Conservation (phyloP, 768 basidiomycete species). For the Xerocomus potaroensis region DNA sequence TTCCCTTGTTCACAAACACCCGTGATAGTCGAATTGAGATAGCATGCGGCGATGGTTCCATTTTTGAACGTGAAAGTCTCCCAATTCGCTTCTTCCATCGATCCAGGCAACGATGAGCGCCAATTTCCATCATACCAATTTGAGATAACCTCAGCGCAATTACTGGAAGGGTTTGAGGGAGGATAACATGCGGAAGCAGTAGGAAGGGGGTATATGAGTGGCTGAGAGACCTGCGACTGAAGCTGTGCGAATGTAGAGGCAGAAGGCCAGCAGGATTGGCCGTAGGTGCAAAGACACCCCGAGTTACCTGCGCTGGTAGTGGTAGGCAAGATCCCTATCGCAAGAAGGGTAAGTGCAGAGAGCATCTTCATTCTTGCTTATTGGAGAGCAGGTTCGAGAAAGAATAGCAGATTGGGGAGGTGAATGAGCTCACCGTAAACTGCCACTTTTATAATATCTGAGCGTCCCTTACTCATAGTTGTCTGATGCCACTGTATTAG, state of each 20-base stretch:
- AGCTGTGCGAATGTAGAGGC: slow-evolving; percentile 11
- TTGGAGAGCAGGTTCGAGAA: too few relatives aligned
- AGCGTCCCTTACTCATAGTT: too few relatives aligned
- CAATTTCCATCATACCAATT: slow-evolving; percentile 34
- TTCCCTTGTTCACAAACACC: slow-evolving; percentile 21
- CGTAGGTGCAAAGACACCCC: slow-evolving; percentile 16
- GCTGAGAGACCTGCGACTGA: slow-evolving; percentile 15
- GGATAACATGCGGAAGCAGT: slow-evolving; percentile 20
- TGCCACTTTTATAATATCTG: too few relatives aligned
- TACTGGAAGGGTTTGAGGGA: slow-evolving; percentile 27
- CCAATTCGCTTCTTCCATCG: slow-evolving; percentile 34
- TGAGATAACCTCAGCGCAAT: slow-evolving; percentile 32
- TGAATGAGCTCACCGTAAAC: too few relatives aligned
- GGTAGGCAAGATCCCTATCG: background rate
- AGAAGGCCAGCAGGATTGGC: slow-evolving; percentile 19
- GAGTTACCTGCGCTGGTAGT: background rate
- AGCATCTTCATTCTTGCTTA: too few relatives aligned
- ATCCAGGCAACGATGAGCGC: slow-evolving; percentile 39
- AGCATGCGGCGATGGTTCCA: slow-evolving; percentile 38
- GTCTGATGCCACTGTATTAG: too few relatives aligned
- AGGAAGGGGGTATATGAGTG: slow-evolving; percentile 13
- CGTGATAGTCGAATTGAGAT: slow-evolving; percentile 30
- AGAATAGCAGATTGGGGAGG: too few relatives aligned
- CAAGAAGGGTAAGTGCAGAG: background rate
- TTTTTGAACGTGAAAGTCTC: slow-evolving; percentile 36